phyloP scores from a whole-genome alignment of 176 grass and related monocot species.

The Eremochloa ophiuroides region DNA sequence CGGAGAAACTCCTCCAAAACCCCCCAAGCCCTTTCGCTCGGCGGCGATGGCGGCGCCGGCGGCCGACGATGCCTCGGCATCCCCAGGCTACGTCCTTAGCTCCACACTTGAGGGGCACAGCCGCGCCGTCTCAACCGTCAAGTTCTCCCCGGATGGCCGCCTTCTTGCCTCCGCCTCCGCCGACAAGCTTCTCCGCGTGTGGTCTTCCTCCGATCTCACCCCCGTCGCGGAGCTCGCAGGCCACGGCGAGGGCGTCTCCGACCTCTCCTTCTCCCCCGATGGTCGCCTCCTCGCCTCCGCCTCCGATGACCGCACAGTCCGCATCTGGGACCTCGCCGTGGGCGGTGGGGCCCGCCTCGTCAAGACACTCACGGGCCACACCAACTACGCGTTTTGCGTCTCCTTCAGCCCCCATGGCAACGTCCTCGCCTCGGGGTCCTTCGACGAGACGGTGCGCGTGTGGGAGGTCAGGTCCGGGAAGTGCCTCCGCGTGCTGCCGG shows the following conservation, averaged over 20 bases:
- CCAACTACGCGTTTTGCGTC: constrained; percentile 94
- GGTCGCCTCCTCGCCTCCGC: constrained; percentile 71
- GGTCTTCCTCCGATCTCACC: constrained; percentile 45
- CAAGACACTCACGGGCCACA: constrained; percentile 76
- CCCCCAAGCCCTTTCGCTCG: constrained; percentile 30
- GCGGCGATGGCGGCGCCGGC: constrained; percentile 35
- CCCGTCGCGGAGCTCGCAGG: constrained; percentile 56
- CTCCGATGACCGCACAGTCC: constrained; percentile 83
- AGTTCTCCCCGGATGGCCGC: constrained; percentile 85
- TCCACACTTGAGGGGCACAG: constrained; percentile 59
- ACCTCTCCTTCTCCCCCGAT: constrained; percentile 82
- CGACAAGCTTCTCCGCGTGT: constrained; percentile 79
- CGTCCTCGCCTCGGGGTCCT: constrained; percentile 82
- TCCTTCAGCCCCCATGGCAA: constrained; percentile 88
- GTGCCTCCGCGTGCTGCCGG: constrained; percentile 83
- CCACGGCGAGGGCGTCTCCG: constrained; percentile 63
- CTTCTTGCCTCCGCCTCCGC: constrained; percentile 79
- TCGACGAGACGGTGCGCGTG: constrained; percentile 89
- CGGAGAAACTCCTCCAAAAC: constrained; percentile 15
- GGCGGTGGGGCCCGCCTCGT: constrained; percentile 42
- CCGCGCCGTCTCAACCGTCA: constrained; percentile 64
- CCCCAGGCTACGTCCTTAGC: constrained; percentile 58
- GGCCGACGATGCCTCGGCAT: constrained; percentile 6
- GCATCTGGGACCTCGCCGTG: constrained; percentile 87
- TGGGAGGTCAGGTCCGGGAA: constrained; percentile 87